A percentile compares a stretch with the other conserved stretches of the same genome.
Conservation (phyloP, 768 basidiomycete species). For the Fomitopsis pulvina region DNA sequence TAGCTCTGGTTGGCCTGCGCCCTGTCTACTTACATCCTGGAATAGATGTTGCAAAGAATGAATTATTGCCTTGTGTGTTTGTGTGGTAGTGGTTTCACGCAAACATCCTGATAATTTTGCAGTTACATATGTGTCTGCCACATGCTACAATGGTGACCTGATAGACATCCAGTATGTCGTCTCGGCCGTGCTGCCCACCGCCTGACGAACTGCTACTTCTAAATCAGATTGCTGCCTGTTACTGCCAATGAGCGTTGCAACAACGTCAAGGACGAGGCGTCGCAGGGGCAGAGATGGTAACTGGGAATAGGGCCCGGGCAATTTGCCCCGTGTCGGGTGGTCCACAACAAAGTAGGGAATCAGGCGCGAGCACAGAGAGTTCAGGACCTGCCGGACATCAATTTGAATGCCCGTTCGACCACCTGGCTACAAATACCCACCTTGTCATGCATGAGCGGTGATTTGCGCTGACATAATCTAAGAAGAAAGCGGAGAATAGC, state of each 20-base stretch:
- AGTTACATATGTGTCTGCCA: too few species aligned
- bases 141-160: neutral
- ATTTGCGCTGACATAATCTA: slow-evolving; percentile 49
- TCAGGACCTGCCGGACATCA: slow-evolving; percentile 34
- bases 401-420: neutral
- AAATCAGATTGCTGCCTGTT: slow-evolving; percentile 10
- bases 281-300: slow-evolving; percentile 44
- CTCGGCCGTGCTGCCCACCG: slow-evolving; percentile 14
- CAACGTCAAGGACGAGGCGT: slow-evolving; percentile 61
- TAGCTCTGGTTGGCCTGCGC: slow-evolving; percentile 14
- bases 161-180: slow-evolving; percentile 15
- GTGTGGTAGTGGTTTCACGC: too few species aligned
- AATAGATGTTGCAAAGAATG: slow-evolving; percentile 2
- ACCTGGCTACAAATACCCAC: too few species aligned
- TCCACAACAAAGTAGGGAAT: slow-evolving; percentile 74
- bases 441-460: slow-evolving; percentile 35
- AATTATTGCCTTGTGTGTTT: too few species aligned
- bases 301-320: slow-evolving; percentile 74
- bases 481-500: slow-evolving; percentile 57
- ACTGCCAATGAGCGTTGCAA: slow-evolving; percentile 18
- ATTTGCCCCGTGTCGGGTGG: slow-evolving; percentile 67
- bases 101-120: too few species aligned
- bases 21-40: slow-evolving; percentile 2
- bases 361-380: slow-evolving; percentile 50
- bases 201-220: slow-evolving; percentile 15